These are phyloP conservation scores for Epichloe bromicola DNA, from an alignment of 2,329 filamentous ascomycete genomes.

Conservation along the genomic window DNA sequence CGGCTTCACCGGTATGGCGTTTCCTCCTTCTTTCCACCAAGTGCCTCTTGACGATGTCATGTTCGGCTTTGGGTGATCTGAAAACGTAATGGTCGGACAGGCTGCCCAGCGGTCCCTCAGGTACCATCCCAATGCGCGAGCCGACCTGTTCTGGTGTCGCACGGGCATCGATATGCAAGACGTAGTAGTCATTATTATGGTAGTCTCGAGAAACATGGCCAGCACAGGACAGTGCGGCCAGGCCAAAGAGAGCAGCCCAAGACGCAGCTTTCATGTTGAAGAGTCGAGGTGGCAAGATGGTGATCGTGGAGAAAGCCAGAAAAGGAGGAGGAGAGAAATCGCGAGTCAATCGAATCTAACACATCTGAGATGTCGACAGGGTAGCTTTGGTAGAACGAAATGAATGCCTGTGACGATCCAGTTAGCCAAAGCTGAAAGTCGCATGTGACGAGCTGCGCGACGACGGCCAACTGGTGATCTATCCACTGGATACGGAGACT, in stretches of 20 bases:
- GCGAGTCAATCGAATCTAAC: not conserved
- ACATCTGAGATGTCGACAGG: not conserved
- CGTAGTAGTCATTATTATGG: slow-evolving; percentile 80
- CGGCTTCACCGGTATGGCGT: slow-evolving; percentile 35
- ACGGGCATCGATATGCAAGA: slow-evolving; percentile 63
- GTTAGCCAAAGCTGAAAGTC: not conserved
- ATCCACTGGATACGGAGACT: too few relatives aligned
- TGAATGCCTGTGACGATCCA: not conserved
- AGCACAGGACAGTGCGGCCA: slow-evolving; percentile 35
- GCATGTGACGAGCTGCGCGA: not conserved
- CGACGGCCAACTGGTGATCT: not conserved
- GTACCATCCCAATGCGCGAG: slow-evolving; percentile 55
- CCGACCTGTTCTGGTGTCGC: slow-evolving; percentile 59
- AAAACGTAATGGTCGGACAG: slow-evolving; percentile 78
- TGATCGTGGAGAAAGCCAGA: not conserved
- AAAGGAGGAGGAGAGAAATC: not conserved
- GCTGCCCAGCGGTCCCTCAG: slow-evolving; percentile 71
- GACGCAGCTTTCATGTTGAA: slow-evolving; percentile 37
- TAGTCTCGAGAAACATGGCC: slow-evolving; percentile 53
- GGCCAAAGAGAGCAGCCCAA: slow-evolving; percentile 39
- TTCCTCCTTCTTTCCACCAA: slow-evolving; percentile 46
- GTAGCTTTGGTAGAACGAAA: not conserved
- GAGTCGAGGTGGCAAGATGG: not conserved
- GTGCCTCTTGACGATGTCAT: slow-evolving; percentile 44
- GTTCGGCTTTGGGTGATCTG: slow-evolving; percentile 49